These are phyloP conservation scores for Paramecium pentaurelia DNA, from an alignment of 73 alveolate genomes.

Conservation along the genomic window DNA sequence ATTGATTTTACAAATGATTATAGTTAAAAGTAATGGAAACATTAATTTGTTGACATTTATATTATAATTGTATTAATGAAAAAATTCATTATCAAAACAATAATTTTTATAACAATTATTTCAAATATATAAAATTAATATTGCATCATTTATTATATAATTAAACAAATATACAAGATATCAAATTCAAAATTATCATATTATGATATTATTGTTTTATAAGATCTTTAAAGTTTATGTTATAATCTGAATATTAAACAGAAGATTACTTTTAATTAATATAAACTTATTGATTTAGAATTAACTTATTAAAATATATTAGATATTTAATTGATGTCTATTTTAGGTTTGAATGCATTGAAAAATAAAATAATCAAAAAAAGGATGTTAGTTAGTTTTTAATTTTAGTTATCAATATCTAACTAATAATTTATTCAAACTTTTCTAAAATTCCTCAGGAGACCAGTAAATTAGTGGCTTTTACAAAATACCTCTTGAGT, in stretches of 20 bases:
- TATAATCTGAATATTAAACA: neutral
- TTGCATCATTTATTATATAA: neutral
- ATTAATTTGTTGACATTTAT: too few relatives aligned
- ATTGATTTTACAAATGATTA: too few relatives aligned
- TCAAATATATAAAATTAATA: neutral
- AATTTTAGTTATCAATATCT: too few relatives aligned
- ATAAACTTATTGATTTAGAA: neutral
- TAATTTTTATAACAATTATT: neutral
- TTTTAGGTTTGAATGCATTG: too few relatives aligned
- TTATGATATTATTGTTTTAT: neutral
- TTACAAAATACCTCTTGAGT: too few relatives aligned
- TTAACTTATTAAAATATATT: neutral
- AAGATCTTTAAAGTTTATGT: neutral
- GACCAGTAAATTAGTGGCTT: too few relatives aligned
- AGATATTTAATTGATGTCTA: too few relatives aligned
- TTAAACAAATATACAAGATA: neutral
- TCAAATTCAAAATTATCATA: neutral
- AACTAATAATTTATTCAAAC: too few relatives aligned
- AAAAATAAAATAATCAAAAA: too few relatives aligned
- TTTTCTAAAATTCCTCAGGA: too few relatives aligned
- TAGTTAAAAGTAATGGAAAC: too few relatives aligned
- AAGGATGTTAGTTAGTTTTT: too few relatives aligned
- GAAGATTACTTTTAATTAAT: neutral
- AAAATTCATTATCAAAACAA: neutral
- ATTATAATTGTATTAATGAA: neutral